Conservation (phyloP, 768 basidiomycete genomes). For the Pleurotus cornucopiae region DNA sequence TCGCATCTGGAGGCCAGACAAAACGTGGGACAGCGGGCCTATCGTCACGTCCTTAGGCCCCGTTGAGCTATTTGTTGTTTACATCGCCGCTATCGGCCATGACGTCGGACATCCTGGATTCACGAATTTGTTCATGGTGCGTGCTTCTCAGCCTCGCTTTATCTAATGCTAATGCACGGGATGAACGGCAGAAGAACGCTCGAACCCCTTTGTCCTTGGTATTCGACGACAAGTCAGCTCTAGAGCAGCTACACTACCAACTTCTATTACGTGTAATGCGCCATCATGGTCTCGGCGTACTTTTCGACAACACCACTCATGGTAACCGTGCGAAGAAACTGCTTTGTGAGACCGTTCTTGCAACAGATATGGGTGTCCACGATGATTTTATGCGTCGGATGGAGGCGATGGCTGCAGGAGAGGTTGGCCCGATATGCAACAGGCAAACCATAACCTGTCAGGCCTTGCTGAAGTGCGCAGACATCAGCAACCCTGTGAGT, state of each 20-base stretch:
- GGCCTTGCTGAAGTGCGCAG: conserved; percentile 93
- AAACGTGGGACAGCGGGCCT: conserved; percentile 31
- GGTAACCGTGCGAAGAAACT: conserved; percentile 61
- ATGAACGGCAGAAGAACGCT: conserved; percentile 77
- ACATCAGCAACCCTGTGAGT: conserved; percentile 97
- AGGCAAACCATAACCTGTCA: conserved; percentile 79
- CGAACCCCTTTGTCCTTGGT: conserved; percentile 82
- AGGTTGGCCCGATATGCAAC: conserved; percentile 24
- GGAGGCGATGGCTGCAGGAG: conserved; percentile 39
- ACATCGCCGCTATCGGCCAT: conserved; percentile 93
- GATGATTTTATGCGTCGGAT: conserved; percentile 77
- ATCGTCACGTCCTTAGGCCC: conserved; percentile 46
- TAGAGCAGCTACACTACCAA: conserved; percentile 90
- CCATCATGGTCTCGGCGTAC: conserved; percentile 66
- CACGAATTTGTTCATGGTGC: conserved; percentile 89
- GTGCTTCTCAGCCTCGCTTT: conserved; percentile 20
- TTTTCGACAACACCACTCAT: conserved; percentile 53
- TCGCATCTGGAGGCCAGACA: conserved; percentile 35
- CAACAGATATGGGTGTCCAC: conserved; percentile 95
- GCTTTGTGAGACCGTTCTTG: conserved; percentile 78
- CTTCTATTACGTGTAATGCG: conserved; percentile 79
- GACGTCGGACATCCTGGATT: conserved; percentile 97
- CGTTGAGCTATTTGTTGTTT: conserved; percentile 79
- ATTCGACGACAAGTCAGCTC: conserved; percentile 83
- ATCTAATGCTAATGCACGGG: background rate